These are phyloP conservation scores for Xylaria bambusicola DNA, from an alignment of 495 filamentous ascomycete genomes.

Conservation along the genomic window DNA sequence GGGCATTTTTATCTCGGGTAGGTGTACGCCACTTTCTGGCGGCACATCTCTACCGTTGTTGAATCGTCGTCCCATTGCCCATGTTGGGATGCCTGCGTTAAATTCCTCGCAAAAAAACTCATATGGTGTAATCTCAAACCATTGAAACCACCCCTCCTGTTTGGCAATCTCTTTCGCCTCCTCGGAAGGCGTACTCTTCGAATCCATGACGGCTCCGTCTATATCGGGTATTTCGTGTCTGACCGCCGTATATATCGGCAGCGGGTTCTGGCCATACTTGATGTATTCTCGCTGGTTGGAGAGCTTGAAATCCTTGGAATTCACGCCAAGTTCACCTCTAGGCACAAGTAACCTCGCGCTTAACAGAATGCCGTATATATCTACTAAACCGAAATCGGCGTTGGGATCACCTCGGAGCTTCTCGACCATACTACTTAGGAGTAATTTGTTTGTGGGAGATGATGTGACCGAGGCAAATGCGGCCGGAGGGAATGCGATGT, in stretches of 20 bases:
- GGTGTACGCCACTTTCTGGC: conserved; percentile 52
- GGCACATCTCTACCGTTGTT: conserved; percentile 66
- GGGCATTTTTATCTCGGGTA: conserved; percentile 81
- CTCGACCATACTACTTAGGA: conserved; percentile 85
- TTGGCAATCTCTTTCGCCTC: conserved; percentile 63
- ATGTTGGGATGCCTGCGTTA: conserved; percentile 86
- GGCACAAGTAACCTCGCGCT: conserved; percentile 84
- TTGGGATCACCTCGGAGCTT: conserved; percentile 80
- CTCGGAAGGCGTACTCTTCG: conserved; percentile 45
- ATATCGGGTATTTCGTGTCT: conserved; percentile 89
- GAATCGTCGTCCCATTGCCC: conserved; percentile 86
- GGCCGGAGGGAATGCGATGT: conserved; percentile 88
- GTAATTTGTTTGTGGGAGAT: conserved; percentile 88
- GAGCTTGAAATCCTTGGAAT: conserved; percentile 79
- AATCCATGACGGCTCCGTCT: conserved; percentile 43
- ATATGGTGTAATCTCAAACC: conserved; percentile 96
- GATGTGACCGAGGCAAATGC: conserved; percentile 74
- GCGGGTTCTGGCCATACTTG: conserved; percentile 72
- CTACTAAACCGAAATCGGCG: conserved; percentile 86
- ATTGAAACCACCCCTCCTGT: conserved; percentile 90
- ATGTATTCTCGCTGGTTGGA: conserved; percentile 78
- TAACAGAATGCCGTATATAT: conserved; percentile 85
- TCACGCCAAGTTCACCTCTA: conserved; percentile 74
- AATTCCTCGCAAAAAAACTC: conserved; percentile 95
- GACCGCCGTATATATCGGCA: conserved; percentile 94